Conservation (phyloP, 352 stramenopile genomes). For the Blastocystis sp. region DNA sequence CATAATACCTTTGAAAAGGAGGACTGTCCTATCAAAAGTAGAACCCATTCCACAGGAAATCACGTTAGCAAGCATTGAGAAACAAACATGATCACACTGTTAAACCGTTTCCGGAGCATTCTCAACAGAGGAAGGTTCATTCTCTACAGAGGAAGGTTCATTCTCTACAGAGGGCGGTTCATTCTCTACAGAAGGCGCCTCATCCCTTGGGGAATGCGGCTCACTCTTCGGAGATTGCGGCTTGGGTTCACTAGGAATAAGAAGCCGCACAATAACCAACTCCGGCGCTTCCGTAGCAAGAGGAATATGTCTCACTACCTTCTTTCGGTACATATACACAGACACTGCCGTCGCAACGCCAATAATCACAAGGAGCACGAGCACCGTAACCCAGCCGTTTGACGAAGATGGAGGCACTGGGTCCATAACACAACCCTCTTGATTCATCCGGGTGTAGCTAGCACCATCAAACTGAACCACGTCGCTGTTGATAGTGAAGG, state of each 20-base stretch:
- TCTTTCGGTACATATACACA: neutral
- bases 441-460: neutral
- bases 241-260: no score
- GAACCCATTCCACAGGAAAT: no score
- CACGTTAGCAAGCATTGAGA: neutral
- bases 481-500: neutral
- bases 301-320: neutral
- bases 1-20: constrained; percentile 8
- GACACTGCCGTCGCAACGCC: neutral
- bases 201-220: no score
- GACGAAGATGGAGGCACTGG: neutral
- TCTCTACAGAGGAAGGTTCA: no score
- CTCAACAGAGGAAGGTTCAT: no score
- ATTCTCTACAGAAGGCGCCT: no score
- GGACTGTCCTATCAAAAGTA: neutral
- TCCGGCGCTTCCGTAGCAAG: no score
- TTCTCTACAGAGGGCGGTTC: no score
- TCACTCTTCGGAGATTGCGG: no score
- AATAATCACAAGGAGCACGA: neutral
- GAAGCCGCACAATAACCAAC: no score
- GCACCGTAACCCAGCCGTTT: neutral
- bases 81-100: neutral
- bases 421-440: neutral
- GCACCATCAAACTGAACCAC: neutral
- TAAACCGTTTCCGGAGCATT: no score